Base-by-base conservation (phyloP, 352 stramenopile species). In the Pythium sukuiense region DNA sequence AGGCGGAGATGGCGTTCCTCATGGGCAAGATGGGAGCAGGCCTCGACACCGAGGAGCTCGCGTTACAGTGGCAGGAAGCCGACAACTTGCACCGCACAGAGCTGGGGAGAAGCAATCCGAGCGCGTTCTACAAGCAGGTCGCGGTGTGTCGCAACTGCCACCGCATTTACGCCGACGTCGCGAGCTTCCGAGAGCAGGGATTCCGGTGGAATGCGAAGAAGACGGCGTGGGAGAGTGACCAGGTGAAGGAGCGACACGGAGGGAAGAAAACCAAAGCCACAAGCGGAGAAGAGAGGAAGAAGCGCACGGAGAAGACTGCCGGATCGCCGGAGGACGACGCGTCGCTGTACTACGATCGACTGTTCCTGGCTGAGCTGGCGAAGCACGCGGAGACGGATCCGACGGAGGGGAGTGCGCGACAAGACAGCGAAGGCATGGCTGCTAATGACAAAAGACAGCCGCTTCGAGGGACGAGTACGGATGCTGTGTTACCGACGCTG, bases 41-140 rank as follows among this genome's bases (percentile, higher is more conserved):
- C 1, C 33, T 50, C 57, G 30, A 59, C 4, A 45, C 67, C 4
- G 35, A 71, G 1, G 65, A 77, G 7, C 59, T 85, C 2, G 70
- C 63, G 5, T 59, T 89, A 16, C 64, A 77, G 45, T 94, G 83
- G 85, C 79, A 88, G 62, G 83, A 90, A 54, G 73, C 78, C 1
- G 83, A 92, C 45, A 87, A 80, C 24, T 65, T 86, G 7, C 70
- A 88, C 16, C 80, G 83, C 9, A 81, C 77, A 60, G 79, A 92
- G 54, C 61, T 94, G 6, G 86, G 84, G 0, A 77, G 83, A 0
- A 63, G 71, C 1, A 90, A 95, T 14, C 84, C 86, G 26, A 77
- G 67, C 14, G 76, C 82, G 27, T 95, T 89, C 54, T 93, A 95
- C 73, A 92, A 91, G 61, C 86, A 91, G 70, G 83, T 90, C 9